Percentiles rank a stretch among this genome's conserved stretches.
Conservation (phyloP, 106 monocot species). For the Acanthochlamys bracteata region DNA sequence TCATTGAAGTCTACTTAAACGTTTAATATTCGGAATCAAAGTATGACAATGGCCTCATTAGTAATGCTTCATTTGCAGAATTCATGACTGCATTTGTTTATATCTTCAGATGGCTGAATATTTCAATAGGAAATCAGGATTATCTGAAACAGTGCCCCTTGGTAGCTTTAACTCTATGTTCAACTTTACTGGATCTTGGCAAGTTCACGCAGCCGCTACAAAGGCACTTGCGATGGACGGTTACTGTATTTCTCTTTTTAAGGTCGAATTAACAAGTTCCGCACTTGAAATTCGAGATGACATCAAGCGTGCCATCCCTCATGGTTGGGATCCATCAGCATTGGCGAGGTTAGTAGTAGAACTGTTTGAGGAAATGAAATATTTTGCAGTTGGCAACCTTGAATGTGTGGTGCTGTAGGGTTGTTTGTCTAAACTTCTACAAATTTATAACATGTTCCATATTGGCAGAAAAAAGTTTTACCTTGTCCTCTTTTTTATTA, state of each 20-base stretch:
- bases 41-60: too few relatives aligned
- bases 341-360: slow-evolving; percentile 65
- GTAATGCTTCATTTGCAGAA: too few relatives aligned
- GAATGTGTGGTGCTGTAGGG: too few relatives aligned
- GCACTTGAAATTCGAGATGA: slow-evolving; percentile 44
- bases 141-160: slow-evolving; percentile 52
- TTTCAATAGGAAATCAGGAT: slow-evolving; percentile 68
- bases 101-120: slow-evolving; percentile 66
- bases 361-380: neutral
- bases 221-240: slow-evolving; percentile 75
- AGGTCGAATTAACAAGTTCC: slow-evolving; percentile 30
- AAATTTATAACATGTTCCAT: too few relatives aligned
- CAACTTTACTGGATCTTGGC: slow-evolving; percentile 76
- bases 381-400: too few relatives aligned
- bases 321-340: slow-evolving; percentile 68
- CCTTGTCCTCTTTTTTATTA: neutral
- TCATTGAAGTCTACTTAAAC: too few relatives aligned
- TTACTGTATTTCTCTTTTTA: slow-evolving; percentile 54
- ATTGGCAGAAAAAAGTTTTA: too few relatives aligned
- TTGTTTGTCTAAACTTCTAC: too few relatives aligned
- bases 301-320: slow-evolving; percentile 55
- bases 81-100: slow-evolving; percentile 1
- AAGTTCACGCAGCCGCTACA: slow-evolving; percentile 50
- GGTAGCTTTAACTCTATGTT: slow-evolving; percentile 92
- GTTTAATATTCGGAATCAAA: too few relatives aligned